phyloP scores from a whole-genome alignment of 768 basidiomycete genomes.

The Auriscalpium microsporum region DNA sequence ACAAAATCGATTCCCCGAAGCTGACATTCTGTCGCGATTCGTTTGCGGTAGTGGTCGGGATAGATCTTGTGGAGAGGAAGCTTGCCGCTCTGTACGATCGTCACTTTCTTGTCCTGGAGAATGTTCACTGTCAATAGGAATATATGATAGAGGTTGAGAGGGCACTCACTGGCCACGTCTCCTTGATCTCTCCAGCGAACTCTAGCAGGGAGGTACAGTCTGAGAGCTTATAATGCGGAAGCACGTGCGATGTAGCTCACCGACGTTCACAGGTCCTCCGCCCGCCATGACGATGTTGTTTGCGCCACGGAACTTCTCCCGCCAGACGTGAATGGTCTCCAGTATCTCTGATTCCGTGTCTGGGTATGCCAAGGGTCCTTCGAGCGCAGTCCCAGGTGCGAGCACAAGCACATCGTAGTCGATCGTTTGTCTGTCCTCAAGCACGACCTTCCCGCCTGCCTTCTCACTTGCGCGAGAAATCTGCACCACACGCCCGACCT shows the following conservation, averaged over 20 bases:
- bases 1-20: conserved; percentile 12
- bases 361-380: conserved; percentile 40
- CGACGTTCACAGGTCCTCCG: conserved; percentile 25
- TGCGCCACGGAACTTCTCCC: conserved; percentile 13
- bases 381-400: conserved; percentile 49
- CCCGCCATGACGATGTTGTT: conserved; percentile 17
- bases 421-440: conserved; percentile 41
- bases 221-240: background rate
- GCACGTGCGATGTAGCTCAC: conserved; percentile 23
- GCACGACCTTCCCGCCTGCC: conserved; percentile 38
- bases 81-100: conserved; percentile 45
- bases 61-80: conserved; percentile 48
- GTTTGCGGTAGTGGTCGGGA: conserved; percentile 34
- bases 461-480: conserved; percentile 26
- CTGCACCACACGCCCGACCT: conserved; percentile 29
- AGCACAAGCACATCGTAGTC: conserved; percentile 50
- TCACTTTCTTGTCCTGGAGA: conserved; percentile 35
- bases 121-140: background rate
- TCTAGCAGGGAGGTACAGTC: conserved; percentile 18
- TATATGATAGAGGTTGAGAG: background rate
- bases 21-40: background rate
- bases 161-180: conserved; percentile 31
- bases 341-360: conserved; percentile 19
- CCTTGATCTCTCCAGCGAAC: conserved; percentile 34
- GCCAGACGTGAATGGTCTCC: conserved; percentile 17